Evolutionary conservation across 345 rosid genomes (phyloP).

Genomic region (Draba incana): DNA sequence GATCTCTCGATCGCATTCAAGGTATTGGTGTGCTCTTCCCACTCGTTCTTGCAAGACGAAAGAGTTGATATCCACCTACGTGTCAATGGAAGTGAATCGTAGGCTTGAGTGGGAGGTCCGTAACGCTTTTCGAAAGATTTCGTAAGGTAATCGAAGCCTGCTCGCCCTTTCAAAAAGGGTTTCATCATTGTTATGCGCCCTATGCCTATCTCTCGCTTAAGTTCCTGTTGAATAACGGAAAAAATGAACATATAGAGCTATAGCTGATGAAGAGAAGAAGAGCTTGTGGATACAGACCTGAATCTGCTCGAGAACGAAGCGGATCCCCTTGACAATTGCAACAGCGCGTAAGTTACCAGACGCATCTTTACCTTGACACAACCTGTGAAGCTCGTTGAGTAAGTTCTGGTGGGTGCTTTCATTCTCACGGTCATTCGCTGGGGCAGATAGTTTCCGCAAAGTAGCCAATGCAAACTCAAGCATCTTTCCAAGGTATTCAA

Average conservation of each 20-base stretch:
- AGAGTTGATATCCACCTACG: constrained; percentile 67
- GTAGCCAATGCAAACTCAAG: constrained; percentile 75
- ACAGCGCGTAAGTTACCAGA: constrained; percentile 53
- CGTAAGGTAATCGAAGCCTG: constrained; percentile 74
- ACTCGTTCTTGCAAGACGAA: constrained; percentile 55
- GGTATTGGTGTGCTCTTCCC: constrained; percentile 70
- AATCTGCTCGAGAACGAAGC: constrained; percentile 81
- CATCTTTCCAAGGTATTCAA: constrained; percentile 73
- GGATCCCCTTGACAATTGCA: constrained; percentile 79
- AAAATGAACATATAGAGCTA: background rate
- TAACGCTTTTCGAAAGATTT: constrained; percentile 61
- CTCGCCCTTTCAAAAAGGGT: constrained; percentile 80
- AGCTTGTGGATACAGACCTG: constrained; percentile 51
- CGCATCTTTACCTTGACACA: constrained; percentile 52
- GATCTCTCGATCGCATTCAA: constrained; percentile 49
- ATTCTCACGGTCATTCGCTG: constrained; percentile 67
- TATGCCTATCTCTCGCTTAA: constrained; percentile 71
- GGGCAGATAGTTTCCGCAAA: constrained; percentile 79
- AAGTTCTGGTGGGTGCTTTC: constrained; percentile 53
- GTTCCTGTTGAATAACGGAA: constrained; percentile 47
- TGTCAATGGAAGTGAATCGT: constrained; percentile 55
- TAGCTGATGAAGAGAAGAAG: background rate
- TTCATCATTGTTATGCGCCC: constrained; percentile 77
- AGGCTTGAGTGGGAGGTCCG: constrained; percentile 59
- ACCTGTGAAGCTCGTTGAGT: constrained; percentile 63